These are phyloP conservation scores for Cyamopsis tetragonoloba DNA, from an alignment of 306 rosid genomes.

Conservation along the genomic window DNA sequence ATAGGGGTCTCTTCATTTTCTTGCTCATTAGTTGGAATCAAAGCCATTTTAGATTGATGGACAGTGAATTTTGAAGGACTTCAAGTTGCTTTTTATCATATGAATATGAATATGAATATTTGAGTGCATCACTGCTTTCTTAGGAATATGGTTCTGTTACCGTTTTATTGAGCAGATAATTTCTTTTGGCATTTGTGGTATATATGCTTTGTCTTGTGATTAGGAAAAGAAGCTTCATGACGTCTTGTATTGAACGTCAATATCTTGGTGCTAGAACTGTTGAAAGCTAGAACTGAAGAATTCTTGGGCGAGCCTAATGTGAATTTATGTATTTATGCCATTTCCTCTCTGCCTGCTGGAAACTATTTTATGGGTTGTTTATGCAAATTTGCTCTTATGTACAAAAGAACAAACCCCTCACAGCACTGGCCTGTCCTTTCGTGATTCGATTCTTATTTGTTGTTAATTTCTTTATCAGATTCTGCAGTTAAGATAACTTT, in stretches of 20 bases:
- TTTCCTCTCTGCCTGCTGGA: not conserved
- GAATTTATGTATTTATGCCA: not conserved
- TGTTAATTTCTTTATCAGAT: constrained; percentile 3
- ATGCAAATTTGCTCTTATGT: not conserved
- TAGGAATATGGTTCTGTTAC: constrained; percentile 8
- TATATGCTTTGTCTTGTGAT: not conserved
- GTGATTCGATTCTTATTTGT: not conserved
- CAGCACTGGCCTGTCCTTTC: not conserved
- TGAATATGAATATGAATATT: too few relatives aligned
- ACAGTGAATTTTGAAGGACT: not conserved
- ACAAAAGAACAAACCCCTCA: not conserved
- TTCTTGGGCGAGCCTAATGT: not conserved
- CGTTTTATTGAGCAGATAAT: not conserved
- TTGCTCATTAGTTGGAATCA: constrained; percentile 5
- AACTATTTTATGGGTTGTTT: not conserved
- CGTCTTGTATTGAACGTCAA: constrained; percentile 4
- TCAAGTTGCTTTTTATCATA: not conserved
- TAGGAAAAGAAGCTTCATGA: not conserved
- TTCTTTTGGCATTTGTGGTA: constrained; percentile 14
- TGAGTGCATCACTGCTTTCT: not conserved
- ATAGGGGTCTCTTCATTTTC: not conserved
- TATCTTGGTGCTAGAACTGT: not conserved
- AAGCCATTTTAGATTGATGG: constrained; percentile 1
- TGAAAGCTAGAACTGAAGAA: not conserved
- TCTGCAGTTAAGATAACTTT: constrained; percentile 21